These are phyloP conservation scores for Cyclotella choctawhatcheeana DNA, from an alignment of 108 stramenopile genomes.

Conservation along the genomic window DNA sequence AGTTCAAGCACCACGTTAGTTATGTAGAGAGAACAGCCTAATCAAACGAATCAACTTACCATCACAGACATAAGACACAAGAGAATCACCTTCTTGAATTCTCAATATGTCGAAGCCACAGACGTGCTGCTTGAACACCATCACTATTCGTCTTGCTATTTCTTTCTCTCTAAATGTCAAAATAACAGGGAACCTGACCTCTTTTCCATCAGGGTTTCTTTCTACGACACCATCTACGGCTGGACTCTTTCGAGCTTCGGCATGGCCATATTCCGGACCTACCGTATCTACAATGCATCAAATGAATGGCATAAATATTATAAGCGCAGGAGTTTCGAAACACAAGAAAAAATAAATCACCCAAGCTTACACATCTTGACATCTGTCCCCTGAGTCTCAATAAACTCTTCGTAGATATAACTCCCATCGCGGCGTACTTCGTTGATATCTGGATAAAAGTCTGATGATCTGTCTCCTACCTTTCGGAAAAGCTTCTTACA, in stretches of 20 bases:
- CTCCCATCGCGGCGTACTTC: slow-evolving; percentile 92
- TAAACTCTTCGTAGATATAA: slow-evolving; percentile 98
- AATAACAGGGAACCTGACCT: slow-evolving; percentile 96
- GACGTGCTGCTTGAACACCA: slow-evolving; percentile 94
- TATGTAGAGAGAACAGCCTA: too few species aligned
- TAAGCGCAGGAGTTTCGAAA: too few species aligned
- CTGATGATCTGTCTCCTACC: slow-evolving; percentile 85
- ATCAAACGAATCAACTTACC: too few species aligned
- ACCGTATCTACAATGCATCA: slow-evolving; percentile 78
- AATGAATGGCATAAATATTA: background rate
- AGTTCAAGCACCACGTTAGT: background rate
- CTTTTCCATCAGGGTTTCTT: slow-evolving; percentile 94
- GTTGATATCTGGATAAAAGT: slow-evolving; percentile 94
- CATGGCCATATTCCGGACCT: slow-evolving; percentile 98
- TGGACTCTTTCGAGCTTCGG: slow-evolving; percentile 97
- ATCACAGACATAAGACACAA: slow-evolving; percentile 96
- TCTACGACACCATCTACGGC: slow-evolving; percentile 98
- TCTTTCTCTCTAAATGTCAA: slow-evolving; percentile 95
- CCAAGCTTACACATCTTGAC: slow-evolving; percentile 88
- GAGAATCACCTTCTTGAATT: slow-evolving; percentile 69
- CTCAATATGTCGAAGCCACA: slow-evolving; percentile 98
- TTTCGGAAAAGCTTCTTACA: slow-evolving; percentile 98
- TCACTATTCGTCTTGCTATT: slow-evolving; percentile 85
- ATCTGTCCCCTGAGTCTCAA: slow-evolving; percentile 98
- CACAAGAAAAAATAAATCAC: too few species aligned